Evolutionary conservation across 371 early-diverging fungal genomes (phyloP).

Genomic region (Quaeritorhiza haematococci): DNA sequence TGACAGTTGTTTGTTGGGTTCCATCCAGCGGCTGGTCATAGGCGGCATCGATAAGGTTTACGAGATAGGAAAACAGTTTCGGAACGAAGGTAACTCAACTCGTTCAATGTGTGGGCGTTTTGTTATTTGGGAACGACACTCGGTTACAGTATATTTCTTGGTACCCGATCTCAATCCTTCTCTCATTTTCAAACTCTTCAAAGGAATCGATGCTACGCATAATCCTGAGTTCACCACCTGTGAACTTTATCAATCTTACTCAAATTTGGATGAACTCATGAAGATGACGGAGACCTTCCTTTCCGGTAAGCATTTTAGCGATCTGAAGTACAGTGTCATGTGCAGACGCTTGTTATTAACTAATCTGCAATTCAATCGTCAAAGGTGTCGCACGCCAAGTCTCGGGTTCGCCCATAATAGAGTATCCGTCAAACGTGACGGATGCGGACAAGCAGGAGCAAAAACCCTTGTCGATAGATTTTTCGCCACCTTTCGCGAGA

Average conservation of each 20-base stretch:
- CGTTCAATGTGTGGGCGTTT: too few relatives aligned
- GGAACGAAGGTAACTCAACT: slow-evolving; percentile 83
- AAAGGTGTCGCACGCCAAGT: too few relatives aligned
- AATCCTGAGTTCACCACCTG: slow-evolving; percentile 98
- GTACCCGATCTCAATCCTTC: too few relatives aligned
- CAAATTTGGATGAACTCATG: slow-evolving; percentile 77
- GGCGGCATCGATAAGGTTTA: slow-evolving; percentile 94
- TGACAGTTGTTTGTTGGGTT: not conserved
- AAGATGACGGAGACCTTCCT: slow-evolving; percentile 84
- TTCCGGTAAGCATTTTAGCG: too few relatives aligned
- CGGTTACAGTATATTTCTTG: too few relatives aligned
- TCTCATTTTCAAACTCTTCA: not conserved
- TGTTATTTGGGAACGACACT: not conserved
- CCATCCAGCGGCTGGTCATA: slow-evolving; percentile 84
- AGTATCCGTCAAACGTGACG: not conserved
- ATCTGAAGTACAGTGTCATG: too few relatives aligned
- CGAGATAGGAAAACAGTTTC: slow-evolving; percentile 95
- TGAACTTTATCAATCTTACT: slow-evolving; percentile 96
- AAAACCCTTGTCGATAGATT: slow-evolving; percentile 62
- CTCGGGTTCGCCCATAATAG: too few relatives aligned
- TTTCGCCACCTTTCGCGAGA: slow-evolving; percentile 70
- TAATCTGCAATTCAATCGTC: too few relatives aligned
- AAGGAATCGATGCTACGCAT: slow-evolving; percentile 91
- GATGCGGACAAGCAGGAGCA: not conserved
- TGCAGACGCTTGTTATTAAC: too few relatives aligned